Evolutionary conservation across 2,329 filamentous ascomycete genomes (phyloP), one percentile per base, ranked within the genome.

Genomic region (Ascochyta rabiei): DNA sequence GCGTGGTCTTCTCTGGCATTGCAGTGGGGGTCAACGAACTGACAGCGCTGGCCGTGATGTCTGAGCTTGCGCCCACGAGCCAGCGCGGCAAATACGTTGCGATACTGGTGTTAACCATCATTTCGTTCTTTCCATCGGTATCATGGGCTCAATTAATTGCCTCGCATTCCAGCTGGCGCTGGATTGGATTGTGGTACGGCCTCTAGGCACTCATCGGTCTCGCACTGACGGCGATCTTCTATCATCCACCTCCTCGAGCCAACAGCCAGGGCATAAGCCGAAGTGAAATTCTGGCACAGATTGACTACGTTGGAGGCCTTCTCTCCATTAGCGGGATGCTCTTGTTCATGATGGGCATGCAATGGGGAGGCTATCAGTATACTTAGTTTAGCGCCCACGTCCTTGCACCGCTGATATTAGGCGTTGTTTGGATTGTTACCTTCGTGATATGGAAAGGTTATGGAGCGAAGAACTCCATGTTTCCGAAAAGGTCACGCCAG

Each of bases 11-110:
- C 60, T 80, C 85, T 15, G 87, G 87, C 3, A 76, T 84, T 6
- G 87, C 86, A 31, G 86, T 86, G 8, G 87, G 87, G 12, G 82
- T 89, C 63, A 86, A 86, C 62, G 86, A 89, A 69, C 74, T 89
- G 35, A 89, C 86, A 4, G 86, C 87, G 7, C 75, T 90, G 18
- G 86, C 87, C 34, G 87, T 82, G 21, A 87, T 86, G 1, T 84
- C 86, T 1, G 87, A 90, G 67, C 80, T 89, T 59, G 87, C 85
- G 0, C 87, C 87, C 2, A 85, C 84, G 6, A 76, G 80, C 5
- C 84, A 88, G 73, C 81, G 87, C 40, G 87, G 85, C 12, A 81
- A 81, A 65, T 88, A 88, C 66, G 82, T 87, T 28, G 82, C 83
- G 4, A 70, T 80, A 1, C 71, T 89, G 15, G 80, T 87, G 44